Evolutionary conservation across 495 filamentous ascomycete genomes (phyloP).

Genomic region (Neurospora sp.): DNA sequence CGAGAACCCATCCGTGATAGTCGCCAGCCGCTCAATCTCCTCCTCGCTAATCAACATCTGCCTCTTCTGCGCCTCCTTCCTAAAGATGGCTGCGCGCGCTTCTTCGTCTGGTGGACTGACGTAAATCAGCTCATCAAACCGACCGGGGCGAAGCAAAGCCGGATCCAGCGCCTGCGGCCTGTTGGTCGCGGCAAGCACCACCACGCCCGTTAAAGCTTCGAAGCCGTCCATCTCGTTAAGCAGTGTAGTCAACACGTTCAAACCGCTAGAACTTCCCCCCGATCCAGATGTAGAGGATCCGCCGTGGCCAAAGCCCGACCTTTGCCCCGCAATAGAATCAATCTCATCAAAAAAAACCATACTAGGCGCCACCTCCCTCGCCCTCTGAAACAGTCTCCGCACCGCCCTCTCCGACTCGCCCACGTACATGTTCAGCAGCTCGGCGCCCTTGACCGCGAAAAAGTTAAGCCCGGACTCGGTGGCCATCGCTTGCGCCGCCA

Average conservation of each 20-base stretch:
- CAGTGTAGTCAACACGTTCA: conserved; percentile 84
- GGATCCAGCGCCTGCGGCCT: conserved; percentile 79
- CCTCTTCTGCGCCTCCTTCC: conserved; percentile 47
- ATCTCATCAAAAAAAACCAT: conserved; percentile 99
- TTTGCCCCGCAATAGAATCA: conserved; percentile 76
- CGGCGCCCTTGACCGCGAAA: conserved; percentile 91
- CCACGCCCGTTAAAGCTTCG: conserved; percentile 69
- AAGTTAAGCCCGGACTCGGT: conserved; percentile 91
- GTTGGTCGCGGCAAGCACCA: conserved; percentile 92
- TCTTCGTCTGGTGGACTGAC: conserved; percentile 72
- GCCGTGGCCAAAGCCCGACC: conserved; percentile 35
- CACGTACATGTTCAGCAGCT: conserved; percentile 94
- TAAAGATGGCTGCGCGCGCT: conserved; percentile 67
- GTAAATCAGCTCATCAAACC: conserved; percentile 84
- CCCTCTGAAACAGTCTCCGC: conserved; percentile 80
- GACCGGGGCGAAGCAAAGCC: conserved; percentile 77
- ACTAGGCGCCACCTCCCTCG: conserved; percentile 73
- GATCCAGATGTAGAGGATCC: conserved; percentile 20
- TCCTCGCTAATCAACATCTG: conserved; percentile 52
- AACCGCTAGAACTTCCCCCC: conserved; percentile 33
- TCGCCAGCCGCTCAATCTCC: conserved; percentile 54
- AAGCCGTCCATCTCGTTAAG: conserved; percentile 97
- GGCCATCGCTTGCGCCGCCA: conserved; percentile 85
- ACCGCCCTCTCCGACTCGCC: conserved; percentile 89
- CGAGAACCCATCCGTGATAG: conserved; percentile 67